A percentile compares a stretch with the other conserved stretches of the same genome.
These are phyloP conservation scores for Monosporozyma servazzii DNA, from an alignment of 805 yeast species.

Conservation along the genomic window DNA sequence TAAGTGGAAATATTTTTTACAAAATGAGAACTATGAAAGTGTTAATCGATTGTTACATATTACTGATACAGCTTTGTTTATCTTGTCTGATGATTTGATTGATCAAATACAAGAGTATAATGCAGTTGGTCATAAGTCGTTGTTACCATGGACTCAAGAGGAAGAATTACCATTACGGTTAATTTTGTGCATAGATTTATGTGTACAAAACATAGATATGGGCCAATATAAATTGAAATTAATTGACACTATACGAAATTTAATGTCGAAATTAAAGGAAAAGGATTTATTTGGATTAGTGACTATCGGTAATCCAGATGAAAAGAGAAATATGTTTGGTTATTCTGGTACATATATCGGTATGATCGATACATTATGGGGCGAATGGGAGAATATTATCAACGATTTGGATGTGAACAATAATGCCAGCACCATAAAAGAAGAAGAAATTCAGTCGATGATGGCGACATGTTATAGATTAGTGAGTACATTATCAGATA, in stretches of 20 bases:
- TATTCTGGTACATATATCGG: constrained; percentile 40
- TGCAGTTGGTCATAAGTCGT: not conserved
- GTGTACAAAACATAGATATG: constrained; percentile 10
- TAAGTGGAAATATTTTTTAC: constrained; percentile 36
- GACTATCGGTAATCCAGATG: constrained; percentile 39
- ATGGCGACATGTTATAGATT: constrained; percentile 21
- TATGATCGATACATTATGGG: constrained; percentile 37
- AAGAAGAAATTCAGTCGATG: constrained; percentile 12
- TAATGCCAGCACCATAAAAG: too few species aligned
- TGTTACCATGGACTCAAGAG: constrained; percentile 15
- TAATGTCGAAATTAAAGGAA: constrained; percentile 26
- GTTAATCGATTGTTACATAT: constrained; percentile 32
- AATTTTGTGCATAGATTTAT: constrained; percentile 35
- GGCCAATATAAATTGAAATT: constrained; percentile 24
- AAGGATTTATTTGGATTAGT: constrained; percentile 42
- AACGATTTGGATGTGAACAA: constrained; percentile 27
- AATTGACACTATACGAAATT: constrained; percentile 18
- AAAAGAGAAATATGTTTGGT: constrained; percentile 5
- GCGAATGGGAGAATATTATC: constrained; percentile 40
- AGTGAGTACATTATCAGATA: constrained; percentile 3
- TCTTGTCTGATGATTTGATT: constrained; percentile 26
- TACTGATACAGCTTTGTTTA: constrained; percentile 43
- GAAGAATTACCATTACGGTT: constrained; percentile 31
- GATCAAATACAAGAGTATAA: not conserved
- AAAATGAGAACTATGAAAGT: constrained; percentile 4